phyloP scores from a whole-genome alignment of 441 rosid species.

The Macaranga tanarius region DNA sequence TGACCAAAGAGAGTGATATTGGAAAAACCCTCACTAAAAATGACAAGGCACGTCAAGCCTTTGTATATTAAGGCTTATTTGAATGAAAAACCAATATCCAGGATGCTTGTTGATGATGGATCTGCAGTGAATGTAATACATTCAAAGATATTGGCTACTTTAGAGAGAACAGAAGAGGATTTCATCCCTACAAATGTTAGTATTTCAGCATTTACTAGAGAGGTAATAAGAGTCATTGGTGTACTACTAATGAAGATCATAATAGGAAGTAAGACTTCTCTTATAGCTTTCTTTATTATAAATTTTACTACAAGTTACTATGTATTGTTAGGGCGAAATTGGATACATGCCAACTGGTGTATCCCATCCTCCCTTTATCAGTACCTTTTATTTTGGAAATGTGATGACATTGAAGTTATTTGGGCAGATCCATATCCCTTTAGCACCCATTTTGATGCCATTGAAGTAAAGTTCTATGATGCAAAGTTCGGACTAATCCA shows the following conservation, averaged over 20 bases:
- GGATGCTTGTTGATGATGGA: background rate
- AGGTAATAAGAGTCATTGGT: background rate
- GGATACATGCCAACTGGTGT: too few species aligned
- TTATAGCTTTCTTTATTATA: background rate
- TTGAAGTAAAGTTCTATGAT: too few species aligned
- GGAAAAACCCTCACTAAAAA: too few species aligned
- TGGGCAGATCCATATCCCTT: background rate
- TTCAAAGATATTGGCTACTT: too few species aligned
- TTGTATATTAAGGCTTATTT: too few species aligned
- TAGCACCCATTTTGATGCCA: too few species aligned
- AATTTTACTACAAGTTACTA: background rate
- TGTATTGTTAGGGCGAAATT: background rate
- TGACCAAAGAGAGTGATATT: background rate
- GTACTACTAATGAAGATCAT: background rate
- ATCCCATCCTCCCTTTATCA: background rate
- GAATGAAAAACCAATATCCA: background rate
- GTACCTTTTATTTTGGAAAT: too few species aligned
- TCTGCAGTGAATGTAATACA: background rate
- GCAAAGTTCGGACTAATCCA: too few species aligned
- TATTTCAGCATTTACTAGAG: background rate
- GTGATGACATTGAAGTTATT: too few species aligned
- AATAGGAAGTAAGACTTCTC: background rate
- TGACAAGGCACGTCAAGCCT: background rate
- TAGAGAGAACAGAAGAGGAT: too few species aligned
- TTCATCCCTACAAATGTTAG: background rate